phyloP scores from a whole-genome alignment of 805 yeast genomes.

The Clavispora carvajalis region DNA sequence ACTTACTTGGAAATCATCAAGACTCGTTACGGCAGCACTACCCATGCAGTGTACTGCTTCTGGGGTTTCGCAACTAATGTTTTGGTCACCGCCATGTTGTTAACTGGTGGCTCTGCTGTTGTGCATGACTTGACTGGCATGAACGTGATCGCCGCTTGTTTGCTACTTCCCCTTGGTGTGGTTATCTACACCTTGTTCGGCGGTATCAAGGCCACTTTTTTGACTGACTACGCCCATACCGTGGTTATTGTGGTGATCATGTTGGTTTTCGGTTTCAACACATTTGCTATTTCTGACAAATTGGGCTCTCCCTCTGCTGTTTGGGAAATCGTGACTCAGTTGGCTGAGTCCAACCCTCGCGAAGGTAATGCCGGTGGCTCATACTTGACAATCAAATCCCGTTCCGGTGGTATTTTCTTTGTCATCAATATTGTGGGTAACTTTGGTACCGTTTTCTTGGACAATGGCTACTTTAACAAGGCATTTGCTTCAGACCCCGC shows the following conservation, averaged over 20 bases:
- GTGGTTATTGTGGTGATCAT: slow-evolving; percentile 68
- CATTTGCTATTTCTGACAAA: slow-evolving; percentile 61
- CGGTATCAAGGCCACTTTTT: slow-evolving; percentile 42
- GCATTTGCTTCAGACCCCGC: slow-evolving; percentile 83
- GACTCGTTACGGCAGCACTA: slow-evolving; percentile 71
- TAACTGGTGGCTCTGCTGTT: slow-evolving; percentile 87
- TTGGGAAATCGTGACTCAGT: slow-evolving; percentile 64
- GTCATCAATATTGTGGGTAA: slow-evolving; percentile 85
- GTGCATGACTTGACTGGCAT: slow-evolving; percentile 77
- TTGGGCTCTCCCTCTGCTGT: slow-evolving; percentile 82
- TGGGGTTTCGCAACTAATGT: slow-evolving; percentile 87
- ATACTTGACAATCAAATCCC: slow-evolving; percentile 81
- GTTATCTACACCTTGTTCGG: slow-evolving; percentile 40
- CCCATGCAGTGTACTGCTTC: slow-evolving; percentile 66
- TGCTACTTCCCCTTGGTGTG: slow-evolving; percentile 78
- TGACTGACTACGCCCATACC: slow-evolving; percentile 41
- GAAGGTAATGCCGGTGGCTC: slow-evolving; percentile 82
- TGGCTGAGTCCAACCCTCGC: slow-evolving; percentile 59
- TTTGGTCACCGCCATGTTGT: slow-evolving; percentile 85
- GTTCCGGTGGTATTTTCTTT: slow-evolving; percentile 82
- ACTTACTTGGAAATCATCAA: slow-evolving; percentile 82
- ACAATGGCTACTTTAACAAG: slow-evolving; percentile 85
- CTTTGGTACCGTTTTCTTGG: slow-evolving; percentile 83
- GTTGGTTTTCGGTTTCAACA: slow-evolving; percentile 73
- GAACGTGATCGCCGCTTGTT: slow-evolving; percentile 76